A percentile compares a stretch with the other conserved stretches of the same genome.
phyloP scores from a whole-genome alignment of 2,329 filamentous ascomycete genomes.

The Hymenoscyphus fructigenus region DNA sequence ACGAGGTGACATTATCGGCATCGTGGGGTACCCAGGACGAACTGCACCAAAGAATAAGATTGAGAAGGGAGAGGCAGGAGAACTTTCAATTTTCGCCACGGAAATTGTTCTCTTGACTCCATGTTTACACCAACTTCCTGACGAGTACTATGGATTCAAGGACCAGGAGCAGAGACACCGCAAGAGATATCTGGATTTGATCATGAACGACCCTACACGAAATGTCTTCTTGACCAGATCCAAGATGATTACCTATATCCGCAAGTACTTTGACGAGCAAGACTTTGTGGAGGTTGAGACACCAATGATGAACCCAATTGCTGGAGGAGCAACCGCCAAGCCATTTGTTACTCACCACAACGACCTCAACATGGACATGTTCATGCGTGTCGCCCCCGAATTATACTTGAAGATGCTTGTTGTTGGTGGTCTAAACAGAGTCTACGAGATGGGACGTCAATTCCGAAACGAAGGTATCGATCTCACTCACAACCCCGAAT shows the following conservation, averaged over 20 bases:
- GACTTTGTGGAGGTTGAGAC: conserved; percentile 96
- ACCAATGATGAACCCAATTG: conserved; percentile 95
- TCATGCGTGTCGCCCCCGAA: conserved; percentile 92
- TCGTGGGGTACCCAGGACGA: conserved; percentile 78
- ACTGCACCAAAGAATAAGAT: conserved; percentile 91
- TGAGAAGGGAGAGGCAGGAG: conserved; percentile 73
- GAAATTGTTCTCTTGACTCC: conserved; percentile 85
- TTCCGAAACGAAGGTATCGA: conserved; percentile 94
- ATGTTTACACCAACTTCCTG: conserved; percentile 86
- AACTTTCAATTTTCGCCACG: conserved; percentile 89
- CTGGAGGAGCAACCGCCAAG: conserved; percentile 91
- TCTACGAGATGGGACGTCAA: conserved; percentile 93
- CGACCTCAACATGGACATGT: conserved; percentile 91
- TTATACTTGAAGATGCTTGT: conserved; percentile 94
- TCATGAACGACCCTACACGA: conserved; percentile 85
- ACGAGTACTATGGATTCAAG: conserved; percentile 92
- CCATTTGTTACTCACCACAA: conserved; percentile 97
- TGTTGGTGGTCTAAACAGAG: conserved; percentile 88
- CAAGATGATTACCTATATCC: conserved; percentile 86
- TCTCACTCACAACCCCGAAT: conserved; percentile 96
- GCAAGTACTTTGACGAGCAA: conserved; percentile 79
- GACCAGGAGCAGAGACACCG: conserved; percentile 92
- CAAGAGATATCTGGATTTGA: conserved; percentile 90
- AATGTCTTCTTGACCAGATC: conserved; percentile 82
- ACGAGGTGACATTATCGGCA: conserved; percentile 88